Conservation (phyloP, 208 protist genomes). For the Wallacemonas collosoma region DNA sequence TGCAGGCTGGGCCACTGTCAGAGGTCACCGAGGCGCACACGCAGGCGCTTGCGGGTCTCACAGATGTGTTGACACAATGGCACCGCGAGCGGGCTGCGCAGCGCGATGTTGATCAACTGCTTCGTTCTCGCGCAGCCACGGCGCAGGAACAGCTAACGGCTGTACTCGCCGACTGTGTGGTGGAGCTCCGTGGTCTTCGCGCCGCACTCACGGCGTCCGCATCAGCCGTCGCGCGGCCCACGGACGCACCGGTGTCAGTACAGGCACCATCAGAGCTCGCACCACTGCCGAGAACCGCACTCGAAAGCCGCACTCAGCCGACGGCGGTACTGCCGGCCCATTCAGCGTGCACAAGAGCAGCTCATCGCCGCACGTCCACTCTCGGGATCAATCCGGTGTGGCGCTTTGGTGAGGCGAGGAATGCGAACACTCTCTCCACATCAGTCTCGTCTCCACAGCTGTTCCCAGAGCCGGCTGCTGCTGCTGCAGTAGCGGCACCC, state of each 20-base stretch:
- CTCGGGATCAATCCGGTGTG: not conserved
- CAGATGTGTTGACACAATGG: not conserved
- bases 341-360: too few species aligned
- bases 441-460: slow-evolving; percentile 6
- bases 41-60: not conserved
- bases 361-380: not conserved
- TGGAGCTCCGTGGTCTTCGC: not conserved
- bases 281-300: too few species aligned
- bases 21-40: not conserved
- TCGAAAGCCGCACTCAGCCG: too few species aligned
- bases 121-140: not conserved
- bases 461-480: not conserved
- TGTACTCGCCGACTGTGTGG: not conserved
- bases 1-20: not conserved
- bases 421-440: not conserved
- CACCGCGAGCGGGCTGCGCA: not conserved
- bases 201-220: not conserved
- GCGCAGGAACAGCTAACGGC: not conserved
- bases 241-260: not conserved
- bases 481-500: not conserved
- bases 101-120: not conserved
- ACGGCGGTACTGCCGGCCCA: too few species aligned
- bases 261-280: not conserved
- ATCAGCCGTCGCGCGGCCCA: not conserved
- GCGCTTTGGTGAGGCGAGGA: not conserved